Base-by-base conservation (phyloP, 2,329 filamentous ascomycete species). In the Aspergillus neotritici region DNA sequence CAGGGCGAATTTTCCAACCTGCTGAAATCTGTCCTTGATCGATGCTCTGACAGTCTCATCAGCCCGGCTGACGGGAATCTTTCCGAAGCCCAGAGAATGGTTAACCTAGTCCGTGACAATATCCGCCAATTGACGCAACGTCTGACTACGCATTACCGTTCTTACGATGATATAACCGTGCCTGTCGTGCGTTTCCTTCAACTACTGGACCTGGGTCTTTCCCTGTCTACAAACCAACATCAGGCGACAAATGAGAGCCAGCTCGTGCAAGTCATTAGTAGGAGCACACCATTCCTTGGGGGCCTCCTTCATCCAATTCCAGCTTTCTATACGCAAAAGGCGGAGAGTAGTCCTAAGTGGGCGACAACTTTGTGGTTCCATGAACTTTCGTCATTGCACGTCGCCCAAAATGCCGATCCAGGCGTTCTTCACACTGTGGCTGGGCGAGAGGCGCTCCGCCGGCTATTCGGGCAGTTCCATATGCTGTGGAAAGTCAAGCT, bases 1-100 rank as follows among this genome's bases (percentile, higher is more conserved):
- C 89, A 96, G 54, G 84, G 84, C 7, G 88, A 96, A 54, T 91
- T 97, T 56, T 79, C 77, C 40, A 90, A 86, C 48, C 68, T 94
- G 17, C 68, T 94, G 32, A 84, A 82, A 48, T 73, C 77, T n/a
- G 68, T 84, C 12, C 67, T 82, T 15, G 70, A 73, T 21, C 58
- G 63, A 41, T 57, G 53, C 11, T 59, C 58, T 0, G 67, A 68
- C 30, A 44, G 53, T 5, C 55, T 65, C 25, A 37, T 66, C 13
- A 41, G 46, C 1, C 58, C 43, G n/a, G 43, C 37, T 11, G 30
- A 41, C 3, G 46, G 48, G 10, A 43, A 40, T 10, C 41, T 47
- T 10, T 38, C 46, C 2, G 51, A 54, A 17, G 56, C 56, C 13
- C 43, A 53, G 29, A 44, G 67, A 40, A 67, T 66, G 47, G 57